phyloP scores from a whole-genome alignment of 805 yeast genomes.

The Candida chauliodis region DNA sequence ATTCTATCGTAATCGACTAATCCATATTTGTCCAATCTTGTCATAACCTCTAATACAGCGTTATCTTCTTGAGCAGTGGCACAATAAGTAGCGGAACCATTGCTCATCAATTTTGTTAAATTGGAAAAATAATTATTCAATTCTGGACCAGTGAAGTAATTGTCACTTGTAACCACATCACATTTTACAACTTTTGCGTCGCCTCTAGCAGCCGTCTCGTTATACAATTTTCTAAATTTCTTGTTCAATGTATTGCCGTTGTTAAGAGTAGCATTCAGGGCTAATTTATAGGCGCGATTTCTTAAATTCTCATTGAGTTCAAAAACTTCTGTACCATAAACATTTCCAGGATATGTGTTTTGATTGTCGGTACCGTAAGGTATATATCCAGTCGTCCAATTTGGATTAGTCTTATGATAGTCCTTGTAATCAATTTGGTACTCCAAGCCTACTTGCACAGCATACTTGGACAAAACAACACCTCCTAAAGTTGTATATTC shows the following conservation, averaged over 20 bases:
- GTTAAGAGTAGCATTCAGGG: conserved; percentile 39
- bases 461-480: conserved; percentile 57
- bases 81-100: conserved; percentile 58
- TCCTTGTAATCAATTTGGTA: conserved; percentile 55
- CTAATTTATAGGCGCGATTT: conserved; percentile 54
- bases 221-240: conserved; percentile 46
- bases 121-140: conserved; percentile 49
- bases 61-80: conserved; percentile 67
- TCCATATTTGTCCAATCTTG: conserved; percentile 52
- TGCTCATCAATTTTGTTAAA: conserved; percentile 48
- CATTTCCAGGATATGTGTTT: conserved; percentile 47
- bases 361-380: conserved; percentile 51
- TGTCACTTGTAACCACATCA: conserved; percentile 60
- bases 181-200: conserved; percentile 49
- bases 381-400: conserved; percentile 62
- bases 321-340: conserved; percentile 64
- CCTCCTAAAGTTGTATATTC: conserved; percentile 53
- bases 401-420: conserved; percentile 25
- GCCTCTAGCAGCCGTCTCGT: conserved; percentile 46
- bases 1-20: conserved; percentile 56
- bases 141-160: conserved; percentile 53
- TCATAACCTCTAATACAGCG: conserved; percentile 57
- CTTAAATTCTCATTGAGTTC: conserved; percentile 58
- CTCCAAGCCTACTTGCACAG: conserved; percentile 59
- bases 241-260: conserved; percentile 46